These are phyloP conservation scores for Carex littledalei DNA, from an alignment of 176 grass and related monocot species.

Conservation along the genomic window DNA sequence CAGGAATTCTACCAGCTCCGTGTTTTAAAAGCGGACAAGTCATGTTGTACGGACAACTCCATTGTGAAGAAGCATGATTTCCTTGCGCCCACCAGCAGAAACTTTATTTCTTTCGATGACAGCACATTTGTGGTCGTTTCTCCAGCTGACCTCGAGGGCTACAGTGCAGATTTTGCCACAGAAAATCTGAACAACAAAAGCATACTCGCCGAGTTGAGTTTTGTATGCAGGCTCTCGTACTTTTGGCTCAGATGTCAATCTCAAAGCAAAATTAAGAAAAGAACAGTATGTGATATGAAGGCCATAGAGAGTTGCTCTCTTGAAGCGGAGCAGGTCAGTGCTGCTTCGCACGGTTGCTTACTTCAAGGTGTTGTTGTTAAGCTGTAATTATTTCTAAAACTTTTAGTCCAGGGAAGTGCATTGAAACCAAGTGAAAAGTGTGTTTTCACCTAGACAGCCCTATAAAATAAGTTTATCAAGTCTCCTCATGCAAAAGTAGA, in stretches of 20 bases:
- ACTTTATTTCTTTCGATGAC: constrained; percentile 59
- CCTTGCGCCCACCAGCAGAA: constrained; percentile 27
- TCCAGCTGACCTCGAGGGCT: constrained; percentile 75
- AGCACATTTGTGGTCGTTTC: constrained; percentile 69
- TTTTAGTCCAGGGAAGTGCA: not conserved
- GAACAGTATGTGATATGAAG: constrained; percentile 20
- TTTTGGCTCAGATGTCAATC: constrained; percentile 51
- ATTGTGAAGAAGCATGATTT: constrained; percentile 37
- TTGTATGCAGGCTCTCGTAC: constrained; percentile 66
- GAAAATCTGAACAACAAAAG: constrained; percentile 41
- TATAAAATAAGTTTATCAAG: not conserved
- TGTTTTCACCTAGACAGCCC: constrained; percentile 13
- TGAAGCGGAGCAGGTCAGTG: constrained; percentile 46
- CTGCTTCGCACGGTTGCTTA: constrained; percentile 29
- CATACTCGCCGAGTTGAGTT: constrained; percentile 61
- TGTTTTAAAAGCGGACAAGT: constrained; percentile 37
- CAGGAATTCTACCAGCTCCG: constrained; percentile 57
- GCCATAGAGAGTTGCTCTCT: constrained; percentile 55
- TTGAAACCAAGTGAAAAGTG: not conserved
- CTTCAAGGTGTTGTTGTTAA: constrained; percentile 60
- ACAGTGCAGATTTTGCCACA: constrained; percentile 26
- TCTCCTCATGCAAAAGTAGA: not conserved
- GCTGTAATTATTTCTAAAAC: constrained; percentile 24
- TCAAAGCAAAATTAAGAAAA: constrained; percentile 19
- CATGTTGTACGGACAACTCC: constrained; percentile 22